Evolutionary conservation across 164 flowering plant species (phyloP).

Genomic region (Stephania yunnanensis): DNA sequence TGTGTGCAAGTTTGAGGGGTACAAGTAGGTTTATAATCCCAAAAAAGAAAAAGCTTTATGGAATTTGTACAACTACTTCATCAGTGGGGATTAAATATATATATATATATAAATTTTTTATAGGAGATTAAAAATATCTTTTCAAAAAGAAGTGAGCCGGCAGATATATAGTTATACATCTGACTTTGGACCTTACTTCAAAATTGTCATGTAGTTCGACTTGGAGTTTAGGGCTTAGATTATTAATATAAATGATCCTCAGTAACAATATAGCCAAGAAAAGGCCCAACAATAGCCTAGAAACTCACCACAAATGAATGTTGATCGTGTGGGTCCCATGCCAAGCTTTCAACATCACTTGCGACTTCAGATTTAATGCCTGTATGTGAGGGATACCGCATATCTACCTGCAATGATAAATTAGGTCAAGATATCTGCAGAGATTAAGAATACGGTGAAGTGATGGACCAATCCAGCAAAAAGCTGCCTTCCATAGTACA

Average conservation of each 20-base stretch:
- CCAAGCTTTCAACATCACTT: constrained; percentile 87
- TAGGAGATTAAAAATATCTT: no score
- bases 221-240: not conserved
- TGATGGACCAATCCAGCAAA: not conserved
- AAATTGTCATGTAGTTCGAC: not conserved
- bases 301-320: constrained; percentile 72
- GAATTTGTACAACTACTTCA: no score
- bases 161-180: not conserved
- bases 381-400: constrained; percentile 55
- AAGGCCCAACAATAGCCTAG: not conserved
- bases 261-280: not conserved
- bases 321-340: constrained; percentile 89
- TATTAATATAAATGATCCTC: not conserved
- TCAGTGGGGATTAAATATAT: not conserved
- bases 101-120: no score
- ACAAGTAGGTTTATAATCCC: no score
- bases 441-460: no score
- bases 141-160: not conserved
- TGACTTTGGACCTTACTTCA: not conserved
- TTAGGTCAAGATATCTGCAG: not conserved
- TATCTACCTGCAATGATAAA: constrained; percentile 55
- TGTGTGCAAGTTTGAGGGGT: no score
- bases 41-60: no score
- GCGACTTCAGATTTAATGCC: constrained; percentile 73
- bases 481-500: not conserved